Evolutionary conservation across 106 monocot genomes (phyloP), one percentile per base, ranked within the genome.

Genomic region (Posidonia australis): DNA sequence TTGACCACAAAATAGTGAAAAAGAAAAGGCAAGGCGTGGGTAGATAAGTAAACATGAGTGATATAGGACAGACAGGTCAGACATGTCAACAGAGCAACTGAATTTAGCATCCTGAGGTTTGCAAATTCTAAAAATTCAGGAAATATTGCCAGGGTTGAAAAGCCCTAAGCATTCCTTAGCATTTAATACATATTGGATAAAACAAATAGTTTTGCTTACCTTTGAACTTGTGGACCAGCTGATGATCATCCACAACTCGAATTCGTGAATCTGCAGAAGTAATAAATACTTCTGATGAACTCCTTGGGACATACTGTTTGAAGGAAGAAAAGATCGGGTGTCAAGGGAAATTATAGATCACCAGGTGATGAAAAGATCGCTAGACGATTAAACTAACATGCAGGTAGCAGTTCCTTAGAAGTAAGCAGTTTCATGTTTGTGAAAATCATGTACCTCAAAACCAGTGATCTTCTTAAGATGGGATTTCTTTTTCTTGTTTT

Each of bases 241-340:
- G 19, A 61, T 41, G 42, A 61, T 61, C 3, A 41, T 61, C 61
- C 13, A 61, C 43, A 43, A 61, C 61, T 20, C 61, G 76, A 44
- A 94, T 94, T 70, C 89, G 71, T 54, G 93, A 94, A 78, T 94
- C 93, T 73, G 93, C 93, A 31, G 93, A 89, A 27, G 93, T 94
- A 42, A 62, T 42, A 23, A 62, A 42, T 21, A 62, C 61, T 62
- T 62, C 43, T 42, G 61, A 62, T 42, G 61, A 43, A 43, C 55
- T 55, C 25, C 42, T 29, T 42, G 61, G 61, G 10, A 43, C 61
- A 42, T 31, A 62, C 61, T 62, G 42, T 29, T 30, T 17, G 16
- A 42, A 19, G 32, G 31, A 17, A 16, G 19, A 20, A 43, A 10
- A 36, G 19, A 20, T 42, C 5, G 10, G 29, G 9, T 18, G 42